Evolutionary conservation across 73 alveolate genomes (phyloP), one percentile per base, ranked within the genome.

Genomic region (Paramecium sexaurelia): DNA sequence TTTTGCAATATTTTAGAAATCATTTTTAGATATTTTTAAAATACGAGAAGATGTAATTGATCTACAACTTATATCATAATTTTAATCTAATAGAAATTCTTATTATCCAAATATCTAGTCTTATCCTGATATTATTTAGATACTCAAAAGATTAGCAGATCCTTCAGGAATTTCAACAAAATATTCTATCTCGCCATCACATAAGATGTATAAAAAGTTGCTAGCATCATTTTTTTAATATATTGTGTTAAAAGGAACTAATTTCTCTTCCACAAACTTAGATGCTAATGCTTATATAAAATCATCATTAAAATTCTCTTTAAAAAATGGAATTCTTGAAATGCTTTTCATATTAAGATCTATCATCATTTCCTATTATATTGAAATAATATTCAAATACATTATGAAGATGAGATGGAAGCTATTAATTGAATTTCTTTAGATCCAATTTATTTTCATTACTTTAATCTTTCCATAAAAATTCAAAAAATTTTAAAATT

Each of bases 361-460:
- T 40, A 78, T 78, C 43, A 78, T 40, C 90, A 78, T 78, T 78
- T 78, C 90, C 90, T 78, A 78, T 19, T 8, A 6, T 5, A n/a
- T 40, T 5, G n/a, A n/a, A 41, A 15, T 19, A 40, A 5, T 15
- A 20, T 29, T 73, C 3, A 3, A 73, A 32, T 78, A 78, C 90
- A 78, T 78, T 78, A 13, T 78, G 11, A 11, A 78, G 55, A 22
- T 78, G 55, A 10, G 33, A 24, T 37, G 90, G 90, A 19, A 78
- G 40, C 33, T 78, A 22, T 43, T 20, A 39, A 24, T 78, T 24
- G 22, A 78, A 78, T 9, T 19, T 78, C 5, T 78, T 19, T 8
- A 78, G 41, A 78, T 78, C 71, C 19, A 78, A 24, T 11, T 32
- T 22, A 24, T 41, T 26, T 78, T 39, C 90, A 26, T 78, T 26